Evolutionary conservation across 2,329 filamentous ascomycete genomes (phyloP).

Genomic region (Xylaria hypoxylon): DNA sequence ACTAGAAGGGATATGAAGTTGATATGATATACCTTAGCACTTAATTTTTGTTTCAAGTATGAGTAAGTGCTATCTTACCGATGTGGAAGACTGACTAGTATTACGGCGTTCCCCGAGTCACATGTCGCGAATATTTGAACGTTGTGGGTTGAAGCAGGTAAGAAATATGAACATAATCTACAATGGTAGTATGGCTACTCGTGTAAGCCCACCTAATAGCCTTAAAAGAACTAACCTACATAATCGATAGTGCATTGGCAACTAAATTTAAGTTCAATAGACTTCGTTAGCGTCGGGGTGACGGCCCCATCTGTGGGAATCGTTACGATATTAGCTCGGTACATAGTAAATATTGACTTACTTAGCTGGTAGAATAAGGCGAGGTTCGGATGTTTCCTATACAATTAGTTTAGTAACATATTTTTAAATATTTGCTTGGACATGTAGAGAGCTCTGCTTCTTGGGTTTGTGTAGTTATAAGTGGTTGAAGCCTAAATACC

Average conservation of each 20-base stretch:
- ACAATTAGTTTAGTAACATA: neutral
- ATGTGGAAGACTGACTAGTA: neutral
- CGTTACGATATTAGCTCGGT: neutral
- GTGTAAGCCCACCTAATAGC: slow-evolving; percentile 12
- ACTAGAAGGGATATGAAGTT: neutral
- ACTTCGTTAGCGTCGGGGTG: neutral
- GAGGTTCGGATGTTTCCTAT: neutral
- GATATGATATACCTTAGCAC: neutral
- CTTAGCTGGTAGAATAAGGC: neutral
- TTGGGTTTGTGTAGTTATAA: neutral
- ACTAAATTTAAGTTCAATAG: slow-evolving; percentile 17
- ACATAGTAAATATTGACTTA: neutral
- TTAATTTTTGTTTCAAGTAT: neutral
- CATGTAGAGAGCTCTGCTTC: neutral
- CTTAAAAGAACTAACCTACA: neutral
- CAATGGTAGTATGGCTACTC: slow-evolving; percentile 7
- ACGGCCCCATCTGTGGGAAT: neutral
- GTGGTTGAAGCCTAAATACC: neutral
- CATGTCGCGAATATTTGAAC: neutral
- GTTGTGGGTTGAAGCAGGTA: neutral
- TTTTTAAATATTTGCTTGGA: neutral
- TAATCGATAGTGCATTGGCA: neutral
- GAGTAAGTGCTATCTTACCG: neutral
- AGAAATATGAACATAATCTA: neutral
- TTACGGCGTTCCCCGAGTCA: too few species aligned